These are phyloP conservation scores for Gossypium mustelinum DNA, from an alignment of 345 rosid genomes.

Conservation along the genomic window DNA sequence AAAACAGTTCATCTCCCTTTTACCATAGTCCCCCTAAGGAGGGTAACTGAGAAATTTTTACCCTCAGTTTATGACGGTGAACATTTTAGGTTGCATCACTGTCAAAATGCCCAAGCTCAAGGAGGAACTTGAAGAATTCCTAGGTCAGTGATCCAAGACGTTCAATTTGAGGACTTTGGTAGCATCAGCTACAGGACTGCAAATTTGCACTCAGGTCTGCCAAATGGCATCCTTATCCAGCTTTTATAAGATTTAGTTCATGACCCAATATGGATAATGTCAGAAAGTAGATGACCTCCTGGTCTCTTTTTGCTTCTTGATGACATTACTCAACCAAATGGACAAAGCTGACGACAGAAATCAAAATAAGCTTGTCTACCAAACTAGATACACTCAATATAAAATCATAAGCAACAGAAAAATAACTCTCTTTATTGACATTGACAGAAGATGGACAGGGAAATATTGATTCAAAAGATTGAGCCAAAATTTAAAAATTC, in stretches of 20 bases:
- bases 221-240: background rate
- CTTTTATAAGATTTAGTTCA: background rate
- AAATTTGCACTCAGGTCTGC: background rate
- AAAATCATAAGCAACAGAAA: too few species aligned
- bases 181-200: background rate
- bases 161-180: background rate
- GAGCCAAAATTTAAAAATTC: too few species aligned
- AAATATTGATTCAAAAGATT: too few species aligned
- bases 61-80: background rate
- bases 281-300: background rate
- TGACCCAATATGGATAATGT: background rate
- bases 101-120: constrained; percentile 8
- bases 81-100: background rate
- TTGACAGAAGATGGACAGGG: too few species aligned
- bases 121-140: background rate
- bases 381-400: background rate
- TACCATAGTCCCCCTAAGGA: background rate
- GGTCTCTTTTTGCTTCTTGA: background rate
- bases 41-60: background rate
- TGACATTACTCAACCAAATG: background rate
- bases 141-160: background rate
- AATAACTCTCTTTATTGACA: too few species aligned
- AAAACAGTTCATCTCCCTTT: background rate
- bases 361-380: background rate
- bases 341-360: background rate